Evolutionary conservation across 768 basidiomycete species (phyloP).

Genomic region (Xanthoconium purpureum): DNA sequence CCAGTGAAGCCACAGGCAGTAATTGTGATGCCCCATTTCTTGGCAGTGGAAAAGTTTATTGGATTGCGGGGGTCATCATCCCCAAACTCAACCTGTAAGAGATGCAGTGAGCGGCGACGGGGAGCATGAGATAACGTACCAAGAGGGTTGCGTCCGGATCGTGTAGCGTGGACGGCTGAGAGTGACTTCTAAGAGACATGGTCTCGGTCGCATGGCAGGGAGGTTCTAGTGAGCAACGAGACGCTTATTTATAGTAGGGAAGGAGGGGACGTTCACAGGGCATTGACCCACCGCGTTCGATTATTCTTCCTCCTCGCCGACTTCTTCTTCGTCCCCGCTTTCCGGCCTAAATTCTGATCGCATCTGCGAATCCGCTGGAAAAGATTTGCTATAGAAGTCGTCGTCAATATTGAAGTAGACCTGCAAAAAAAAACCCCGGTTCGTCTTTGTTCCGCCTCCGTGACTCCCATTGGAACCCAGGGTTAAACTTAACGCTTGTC

Average conservation of each 20-base stretch:
- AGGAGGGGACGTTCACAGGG: background rate
- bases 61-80: constrained; percentile 40
- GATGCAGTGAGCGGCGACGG: background rate
- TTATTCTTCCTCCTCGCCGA: background rate
- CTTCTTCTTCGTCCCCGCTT: constrained; percentile 5
- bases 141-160: constrained; percentile 11
- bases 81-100: constrained; percentile 39
- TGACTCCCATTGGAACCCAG: background rate
- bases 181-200: constrained; percentile 12
- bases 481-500: background rate
- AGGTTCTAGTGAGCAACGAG: background rate
- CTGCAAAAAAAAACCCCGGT: background rate
- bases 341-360: background rate
- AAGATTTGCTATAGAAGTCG: constrained; percentile 12
- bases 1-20: constrained; percentile 34
- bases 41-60: constrained; percentile 33
- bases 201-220: background rate
- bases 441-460: background rate
- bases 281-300: constrained; percentile 3
- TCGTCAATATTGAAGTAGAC: constrained; percentile 1
- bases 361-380: constrained; percentile 13
- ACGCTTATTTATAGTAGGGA: constrained; percentile 12
- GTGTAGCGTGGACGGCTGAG: constrained; percentile 17
- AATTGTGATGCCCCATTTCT: constrained; percentile 43
- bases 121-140: constrained; percentile 3